Evolutionary conservation across 495 filamentous ascomycete genomes (phyloP).

Genomic region (Ascobolus immersus): DNA sequence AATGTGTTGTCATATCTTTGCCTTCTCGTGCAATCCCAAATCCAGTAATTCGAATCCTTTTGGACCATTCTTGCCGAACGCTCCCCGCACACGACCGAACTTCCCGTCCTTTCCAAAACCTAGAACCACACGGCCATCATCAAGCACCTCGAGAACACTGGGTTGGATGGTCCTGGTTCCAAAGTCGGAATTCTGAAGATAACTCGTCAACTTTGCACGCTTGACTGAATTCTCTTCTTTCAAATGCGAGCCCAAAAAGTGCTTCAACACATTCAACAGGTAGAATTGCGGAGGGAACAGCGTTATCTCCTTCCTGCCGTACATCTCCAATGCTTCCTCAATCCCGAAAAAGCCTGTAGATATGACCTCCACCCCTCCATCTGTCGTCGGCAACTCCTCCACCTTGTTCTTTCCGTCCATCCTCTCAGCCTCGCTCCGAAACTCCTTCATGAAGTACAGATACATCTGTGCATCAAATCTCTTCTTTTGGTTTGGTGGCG

Average conservation of each 20-base stretch:
- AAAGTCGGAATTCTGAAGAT: too few relatives aligned
- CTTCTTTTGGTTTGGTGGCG: conserved; percentile 40
- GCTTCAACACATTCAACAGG: conserved; percentile 38
- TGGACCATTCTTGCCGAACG: too few relatives aligned
- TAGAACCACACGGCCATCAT: too few relatives aligned
- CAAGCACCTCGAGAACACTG: too few relatives aligned
- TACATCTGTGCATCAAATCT: conserved; percentile 93
- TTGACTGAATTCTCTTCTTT: conserved; percentile 21
- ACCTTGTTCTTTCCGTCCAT: conserved; percentile 11
- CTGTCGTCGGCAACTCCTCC: conserved; percentile 40
- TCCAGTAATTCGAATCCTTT: too few relatives aligned
- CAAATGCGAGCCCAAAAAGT: conserved; percentile 26
- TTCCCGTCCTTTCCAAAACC: too few relatives aligned
- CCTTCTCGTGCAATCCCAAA: too few relatives aligned
- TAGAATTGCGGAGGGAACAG: conserved; percentile 80
- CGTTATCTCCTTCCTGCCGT: conserved; percentile 39
- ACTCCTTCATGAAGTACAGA: conserved; percentile 60
- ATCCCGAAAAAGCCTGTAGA: conserved; percentile 51
- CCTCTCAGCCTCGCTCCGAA: too few relatives aligned
- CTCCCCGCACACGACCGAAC: too few relatives aligned
- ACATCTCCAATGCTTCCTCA: conserved; percentile 38
- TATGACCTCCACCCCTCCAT: conserved; percentile 69
- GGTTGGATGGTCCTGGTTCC: too few relatives aligned
- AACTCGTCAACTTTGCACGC: too few relatives aligned
- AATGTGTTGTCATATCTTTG: too few relatives aligned